phyloP scores from a whole-genome alignment of 495 filamentous ascomycete genomes.

The Parathielavia appendiculata region DNA sequence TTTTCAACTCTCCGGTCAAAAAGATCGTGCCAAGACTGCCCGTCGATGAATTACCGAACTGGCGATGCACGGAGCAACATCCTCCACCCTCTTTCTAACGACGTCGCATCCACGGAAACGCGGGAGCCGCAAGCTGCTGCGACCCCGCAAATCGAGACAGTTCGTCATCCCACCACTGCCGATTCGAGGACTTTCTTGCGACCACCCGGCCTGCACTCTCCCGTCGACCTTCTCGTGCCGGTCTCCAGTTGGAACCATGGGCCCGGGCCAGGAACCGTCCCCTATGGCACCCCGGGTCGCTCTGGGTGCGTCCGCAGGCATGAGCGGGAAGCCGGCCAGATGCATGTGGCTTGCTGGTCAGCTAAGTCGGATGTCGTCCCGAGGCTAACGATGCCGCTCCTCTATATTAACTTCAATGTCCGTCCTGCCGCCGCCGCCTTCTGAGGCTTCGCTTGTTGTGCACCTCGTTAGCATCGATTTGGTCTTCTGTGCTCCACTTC shows the following conservation, averaged over 20 bases:
- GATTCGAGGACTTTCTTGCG: conserved; percentile 23
- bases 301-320: not conserved
- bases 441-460: conserved; percentile 17
- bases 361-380: conserved; percentile 11
- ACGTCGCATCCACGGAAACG: conserved; percentile 24
- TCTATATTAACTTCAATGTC: conserved; percentile 21
- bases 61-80: conserved; percentile 28
- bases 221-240: not conserved
- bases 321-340: conserved; percentile 18
- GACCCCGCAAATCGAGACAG: not conserved
- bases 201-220: not conserved
- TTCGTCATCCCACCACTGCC: not conserved
- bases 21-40: too few species aligned
- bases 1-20: too few species aligned
- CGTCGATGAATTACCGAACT: too few species aligned
- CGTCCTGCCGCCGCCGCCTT: not conserved
- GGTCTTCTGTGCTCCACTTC: conserved; percentile 20
- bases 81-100: conserved; percentile 19
- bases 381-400: not conserved
- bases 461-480: conserved; percentile 4
- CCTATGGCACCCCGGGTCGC: conserved; percentile 1
- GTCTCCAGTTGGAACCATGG: conserved; percentile 17
- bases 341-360: not conserved
- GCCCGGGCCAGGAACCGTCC: conserved; percentile 16
- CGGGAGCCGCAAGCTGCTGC: conserved; percentile 12